phyloP scores from a whole-genome alignment of 1,139 yeast species.

The Kazachstania sp. region DNA sequence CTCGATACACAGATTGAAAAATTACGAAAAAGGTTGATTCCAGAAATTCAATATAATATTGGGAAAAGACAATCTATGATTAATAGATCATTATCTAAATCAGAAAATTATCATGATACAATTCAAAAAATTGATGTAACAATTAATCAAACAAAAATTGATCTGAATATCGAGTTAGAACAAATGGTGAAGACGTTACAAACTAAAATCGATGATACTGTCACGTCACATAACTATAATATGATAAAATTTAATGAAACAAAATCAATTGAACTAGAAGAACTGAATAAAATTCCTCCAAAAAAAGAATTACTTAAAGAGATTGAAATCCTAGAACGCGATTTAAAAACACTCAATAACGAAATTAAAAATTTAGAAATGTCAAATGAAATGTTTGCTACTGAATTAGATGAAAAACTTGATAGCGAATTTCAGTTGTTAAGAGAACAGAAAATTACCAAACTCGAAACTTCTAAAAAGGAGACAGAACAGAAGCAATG shows the following conservation, averaged over 20 bases:
- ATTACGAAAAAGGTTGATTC: constrained; percentile 4
- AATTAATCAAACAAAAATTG: not conserved
- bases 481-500: not conserved
- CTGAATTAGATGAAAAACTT: constrained; percentile 1
- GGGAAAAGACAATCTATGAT: constrained; percentile 5
- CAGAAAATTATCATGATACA: not conserved
- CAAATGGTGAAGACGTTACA: constrained; percentile 1
- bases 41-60: constrained; percentile 4
- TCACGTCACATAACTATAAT: constrained; percentile 4
- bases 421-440: constrained; percentile 3
- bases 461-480: not conserved
- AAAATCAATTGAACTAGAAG: constrained; percentile 10
- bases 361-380: constrained; percentile 11
- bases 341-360: constrained; percentile 9
- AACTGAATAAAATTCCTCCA: constrained; percentile 10
- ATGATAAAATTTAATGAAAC: constrained; percentile 2
- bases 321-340: constrained; percentile 5
- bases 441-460: not conserved
- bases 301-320: constrained; percentile 9
- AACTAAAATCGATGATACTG: not conserved
- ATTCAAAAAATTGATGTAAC: not conserved
- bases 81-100: not conserved
- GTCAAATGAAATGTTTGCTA: not conserved
- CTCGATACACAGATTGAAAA: constrained; percentile 1
- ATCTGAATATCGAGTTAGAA: constrained; percentile 4